phyloP scores from a whole-genome alignment of 2,329 filamentous ascomycete species.

The Emmonsiellopsis sp. region DNA sequence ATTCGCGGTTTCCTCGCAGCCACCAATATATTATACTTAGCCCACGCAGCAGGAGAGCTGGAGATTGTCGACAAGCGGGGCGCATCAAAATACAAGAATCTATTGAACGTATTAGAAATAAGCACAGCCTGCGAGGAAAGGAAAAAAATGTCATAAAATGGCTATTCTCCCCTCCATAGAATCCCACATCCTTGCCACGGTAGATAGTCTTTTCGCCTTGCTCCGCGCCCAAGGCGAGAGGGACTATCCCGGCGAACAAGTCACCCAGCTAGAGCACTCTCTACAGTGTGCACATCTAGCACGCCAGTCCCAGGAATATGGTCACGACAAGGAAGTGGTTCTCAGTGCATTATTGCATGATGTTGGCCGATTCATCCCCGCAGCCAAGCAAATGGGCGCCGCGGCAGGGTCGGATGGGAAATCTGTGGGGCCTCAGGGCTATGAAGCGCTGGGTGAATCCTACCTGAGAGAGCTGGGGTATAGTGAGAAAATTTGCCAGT shows the following conservation, averaged over 20 bases:
- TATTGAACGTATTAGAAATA: no score
- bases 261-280: conserved; percentile 23
- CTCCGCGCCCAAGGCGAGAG: conserved; percentile 20
- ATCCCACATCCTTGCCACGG: no score
- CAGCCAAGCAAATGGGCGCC: conserved; percentile 17
- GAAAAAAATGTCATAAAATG: no score
- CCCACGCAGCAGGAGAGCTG: no score
- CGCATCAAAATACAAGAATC: no score
- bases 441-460: conserved; percentile 21
- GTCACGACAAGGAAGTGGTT: conserved; percentile 19
- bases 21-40: no score
- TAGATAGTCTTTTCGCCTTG: conserved; percentile 15
- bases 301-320: conserved; percentile 7
- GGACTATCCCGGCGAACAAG: conserved; percentile 22
- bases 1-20: no score
- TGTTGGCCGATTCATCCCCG: conserved; percentile 24
- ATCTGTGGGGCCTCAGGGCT: conserved; percentile 19
- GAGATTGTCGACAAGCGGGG: no score
- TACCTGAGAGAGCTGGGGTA: conserved; percentile 22
- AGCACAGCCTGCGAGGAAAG: no score
- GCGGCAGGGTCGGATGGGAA: conserved; percentile 19
- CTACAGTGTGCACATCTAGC: conserved; percentile 22
- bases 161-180: no score
- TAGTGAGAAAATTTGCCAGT: conserved; percentile 20
- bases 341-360: conserved; percentile 23